Evolutionary conservation across 192 early-diverging fungal species (phyloP).

Genomic region (Physocladia obscura): DNA sequence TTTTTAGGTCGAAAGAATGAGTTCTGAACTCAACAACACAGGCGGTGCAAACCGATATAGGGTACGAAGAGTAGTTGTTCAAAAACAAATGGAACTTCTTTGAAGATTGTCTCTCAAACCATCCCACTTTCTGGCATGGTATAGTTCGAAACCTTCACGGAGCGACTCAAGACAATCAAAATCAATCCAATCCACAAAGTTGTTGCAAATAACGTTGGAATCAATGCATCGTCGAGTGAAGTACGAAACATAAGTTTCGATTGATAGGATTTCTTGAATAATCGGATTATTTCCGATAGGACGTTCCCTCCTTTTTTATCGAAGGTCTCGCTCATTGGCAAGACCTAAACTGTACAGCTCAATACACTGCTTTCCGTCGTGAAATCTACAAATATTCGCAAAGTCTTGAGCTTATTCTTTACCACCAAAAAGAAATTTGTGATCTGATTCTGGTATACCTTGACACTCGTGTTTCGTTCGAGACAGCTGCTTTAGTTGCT

Average conservation of each 20-base stretch:
- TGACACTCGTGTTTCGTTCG: constrained; percentile 46
- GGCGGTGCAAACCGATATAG: constrained; percentile 68
- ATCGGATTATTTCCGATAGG: no score
- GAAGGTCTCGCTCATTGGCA: constrained; percentile 79
- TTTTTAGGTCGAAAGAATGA: not conserved
- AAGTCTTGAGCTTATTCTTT: constrained; percentile 84
- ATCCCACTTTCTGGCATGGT: not conserved
- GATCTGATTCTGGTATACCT: constrained; percentile 66
- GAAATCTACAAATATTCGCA: constrained; percentile 65
- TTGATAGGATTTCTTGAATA: no score
- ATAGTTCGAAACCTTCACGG: constrained; percentile 77
- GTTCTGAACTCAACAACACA: constrained; percentile 61
- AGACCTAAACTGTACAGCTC: constrained; percentile 86
- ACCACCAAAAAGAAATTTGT: constrained; percentile 82
- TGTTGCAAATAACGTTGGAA: constrained; percentile 50
- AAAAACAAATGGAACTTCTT: not conserved
- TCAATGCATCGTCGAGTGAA: constrained; percentile 21
- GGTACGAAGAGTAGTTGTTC: constrained; percentile 37
- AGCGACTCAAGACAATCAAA: constrained; percentile 71
- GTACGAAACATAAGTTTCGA: no score
- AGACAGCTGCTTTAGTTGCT: constrained; percentile 44
- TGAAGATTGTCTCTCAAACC: not conserved
- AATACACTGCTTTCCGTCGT: constrained; percentile 71
- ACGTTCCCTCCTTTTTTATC: constrained; percentile 77
- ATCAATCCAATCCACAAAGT: constrained; percentile 75